Evolutionary conservation across 2,329 filamentous ascomycete genomes (phyloP), one percentile per base, ranked within the genome.

Genomic region (Sclerotinia spermophila): DNA sequence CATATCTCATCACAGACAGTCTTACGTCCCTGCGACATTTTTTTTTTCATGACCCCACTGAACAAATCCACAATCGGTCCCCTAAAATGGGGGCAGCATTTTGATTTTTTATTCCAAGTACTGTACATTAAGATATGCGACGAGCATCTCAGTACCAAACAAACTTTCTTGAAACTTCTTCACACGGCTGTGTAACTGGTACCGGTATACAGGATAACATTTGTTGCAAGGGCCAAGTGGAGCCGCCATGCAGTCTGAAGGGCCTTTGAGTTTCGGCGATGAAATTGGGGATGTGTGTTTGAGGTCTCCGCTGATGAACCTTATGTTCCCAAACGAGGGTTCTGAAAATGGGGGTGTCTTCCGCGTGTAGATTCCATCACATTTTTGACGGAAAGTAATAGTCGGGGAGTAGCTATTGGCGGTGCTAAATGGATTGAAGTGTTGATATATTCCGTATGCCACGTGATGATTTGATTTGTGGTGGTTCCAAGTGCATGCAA

Each of bases 191-290:
- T 65, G 61, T 44, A 65, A 44, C 44, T 53, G 45, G 3, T 40
- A 21, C n/a, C n/a, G 48, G 45, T 30, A 24, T 24, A 24, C 24
- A 38, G 24, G 15, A 21, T 15, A 51, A 30, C 30, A 1, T 42
- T 21, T 24, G 19, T 53, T 40, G n/a, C 61, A 27, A 40, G 61
- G 61, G 24, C 44, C n/a, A 61, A 27, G 21, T 11, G 59, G 40
- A 61, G 40, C 40, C 33, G n/a, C 24, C 24, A 65, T 53, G 61
- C 61, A 65, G n/a, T n/a, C n/a, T n/a, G n/a, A n/a, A n/a, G 61
- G 33, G 38, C 33, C 45, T n/a, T 64, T 5, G 5, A 51, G 24
- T 65, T 53, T 65, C 45, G 45, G 45, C 53, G 61, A 53, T 38
- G 61, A 65, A 38, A 64, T 64, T 40, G 33, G 44, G 2, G 33